A percentile compares a stretch with the other conserved stretches of the same genome.
These are phyloP conservation scores for Mycogone perniciosa DNA, from an alignment of 2,329 filamentous ascomycete genomes.

Conservation along the genomic window DNA sequence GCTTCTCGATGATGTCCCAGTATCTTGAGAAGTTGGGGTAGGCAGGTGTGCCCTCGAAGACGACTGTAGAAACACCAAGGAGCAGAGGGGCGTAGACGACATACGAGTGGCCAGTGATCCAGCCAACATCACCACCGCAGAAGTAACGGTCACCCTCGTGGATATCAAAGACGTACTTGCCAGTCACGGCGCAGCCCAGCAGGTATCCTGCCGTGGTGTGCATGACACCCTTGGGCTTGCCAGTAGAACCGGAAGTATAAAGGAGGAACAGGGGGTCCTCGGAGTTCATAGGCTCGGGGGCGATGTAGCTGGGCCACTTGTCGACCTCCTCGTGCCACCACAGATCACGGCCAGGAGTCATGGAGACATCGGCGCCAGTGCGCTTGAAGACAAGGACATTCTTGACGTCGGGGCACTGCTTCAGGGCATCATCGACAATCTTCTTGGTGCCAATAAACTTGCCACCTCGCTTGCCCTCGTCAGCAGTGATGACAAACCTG, in stretches of 20 bases:
- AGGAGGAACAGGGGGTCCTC: conserved; percentile 97
- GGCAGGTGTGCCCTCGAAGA: conserved; percentile 95
- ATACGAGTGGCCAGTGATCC: conserved; percentile 98
- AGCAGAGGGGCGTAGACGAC: conserved; percentile 94
- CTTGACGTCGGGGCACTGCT: conserved; percentile 85
- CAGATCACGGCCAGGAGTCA: conserved; percentile 79
- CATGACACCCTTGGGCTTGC: conserved; percentile 98
- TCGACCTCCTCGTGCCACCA: conserved; percentile 99
- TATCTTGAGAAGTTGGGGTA: conserved; percentile 98
- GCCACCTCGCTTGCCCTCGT: conserved; percentile 96
- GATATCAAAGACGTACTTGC: conserved; percentile 98
- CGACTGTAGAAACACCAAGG: conserved; percentile 87
- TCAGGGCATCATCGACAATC: conserved; percentile 95
- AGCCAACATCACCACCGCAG: conserved; percentile 96
- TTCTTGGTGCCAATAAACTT: conserved; percentile 98
- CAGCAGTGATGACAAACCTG: conserved; percentile 92
- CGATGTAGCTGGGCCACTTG: conserved; percentile 90
- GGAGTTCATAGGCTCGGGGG: conserved; percentile 81
- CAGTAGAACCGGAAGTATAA: conserved; percentile 95
- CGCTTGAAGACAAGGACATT: conserved; percentile 90
- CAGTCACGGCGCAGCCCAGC: conserved; percentile 85
- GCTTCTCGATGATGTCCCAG: conserved; percentile 96
- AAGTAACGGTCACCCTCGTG: conserved; percentile 92
- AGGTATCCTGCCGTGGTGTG: conserved; percentile 95
- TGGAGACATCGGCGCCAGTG: conserved; percentile 86